Evolutionary conservation across 2,329 filamentous ascomycete genomes (phyloP).

Genomic region (Aureobasidium lini): DNA sequence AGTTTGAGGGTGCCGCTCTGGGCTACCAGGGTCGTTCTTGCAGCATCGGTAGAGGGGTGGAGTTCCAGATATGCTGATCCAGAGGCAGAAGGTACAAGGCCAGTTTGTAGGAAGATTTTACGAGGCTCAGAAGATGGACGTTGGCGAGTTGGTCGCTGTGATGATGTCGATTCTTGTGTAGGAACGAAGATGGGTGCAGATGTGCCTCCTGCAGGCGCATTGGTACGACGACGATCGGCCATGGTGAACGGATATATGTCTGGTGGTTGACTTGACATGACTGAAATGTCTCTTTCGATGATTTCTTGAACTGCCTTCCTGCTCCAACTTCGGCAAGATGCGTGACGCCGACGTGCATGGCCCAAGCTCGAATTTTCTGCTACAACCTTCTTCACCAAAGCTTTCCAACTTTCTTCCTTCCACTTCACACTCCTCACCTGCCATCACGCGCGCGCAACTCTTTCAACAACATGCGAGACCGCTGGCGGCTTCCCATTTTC

Average conservation of each 20-base stretch:
- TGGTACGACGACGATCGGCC: constrained; percentile 82
- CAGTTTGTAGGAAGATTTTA: constrained; percentile 87
- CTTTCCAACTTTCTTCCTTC: constrained; percentile 1
- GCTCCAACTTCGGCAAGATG: constrained; percentile 10
- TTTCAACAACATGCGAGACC: constrained; percentile 7
- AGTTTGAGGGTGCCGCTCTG: constrained; percentile 71
- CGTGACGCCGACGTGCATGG: background rate
- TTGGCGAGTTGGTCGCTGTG: constrained; percentile 45
- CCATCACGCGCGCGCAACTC: background rate
- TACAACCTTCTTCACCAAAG: constrained; percentile 20
- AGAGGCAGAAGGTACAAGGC: constrained; percentile 84
- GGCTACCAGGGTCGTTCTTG: constrained; percentile 38
- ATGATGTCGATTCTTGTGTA: constrained; percentile 39
- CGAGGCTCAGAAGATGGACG: constrained; percentile 65
- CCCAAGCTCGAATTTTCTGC: constrained; percentile 10
- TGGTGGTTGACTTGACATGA: constrained; percentile 14
- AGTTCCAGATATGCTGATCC: constrained; percentile 80
- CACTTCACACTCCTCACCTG: background rate
- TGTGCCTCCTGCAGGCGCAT: constrained; percentile 75
- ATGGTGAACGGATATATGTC: constrained; percentile 36
- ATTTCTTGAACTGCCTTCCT: constrained; percentile 5
- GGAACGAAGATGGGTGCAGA: constrained; percentile 62
- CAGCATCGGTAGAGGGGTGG: constrained; percentile 36
- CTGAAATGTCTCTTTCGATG: background rate
- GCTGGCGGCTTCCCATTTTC: background rate